Evolutionary conservation across 148 eudicot genomes (phyloP), one percentile per base, ranked within the genome.

Genomic region (Beta vulgaris): DNA sequence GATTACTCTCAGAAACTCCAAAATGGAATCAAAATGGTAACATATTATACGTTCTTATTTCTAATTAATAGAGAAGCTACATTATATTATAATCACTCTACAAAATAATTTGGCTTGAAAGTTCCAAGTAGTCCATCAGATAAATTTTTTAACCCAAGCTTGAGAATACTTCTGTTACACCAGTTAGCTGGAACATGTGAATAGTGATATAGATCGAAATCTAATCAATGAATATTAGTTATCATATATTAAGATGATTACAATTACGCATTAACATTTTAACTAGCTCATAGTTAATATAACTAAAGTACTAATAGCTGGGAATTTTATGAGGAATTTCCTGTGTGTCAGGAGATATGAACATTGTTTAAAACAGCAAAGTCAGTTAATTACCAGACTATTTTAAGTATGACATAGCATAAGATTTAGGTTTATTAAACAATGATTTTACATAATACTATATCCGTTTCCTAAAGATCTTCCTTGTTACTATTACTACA

Each of bases 101-200:
- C 2, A 6, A 34, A 6, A 2, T 31, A 16, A 31, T 31, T 1
- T 0, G 10, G 10, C 19, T 61, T 61, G 66, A 61, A 61, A 61
- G 66, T 61, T 61, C 36, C 66, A 13, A 34, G 68, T 64, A 64
- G 37, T 36, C 46, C 44, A 64, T 32, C 44, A 37, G 12, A 64
- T 9, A 69, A 37, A 28, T 40, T 10, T 7, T 43, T 68, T 21
- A 68, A 43, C 51, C 16, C 59, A 73, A 74, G 57, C 34, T 31
- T 63, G 35, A 73, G 48, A 19, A 74, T 42, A 49, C 55, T 48
- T 63, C 21, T 18, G 43, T 49, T 21, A 71, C 12, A 35, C 13
- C 26, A 28, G 60, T 40, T 48, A 34, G 77, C 77, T 74, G 71
- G 60, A 74, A 49, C 71, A 65, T 63, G 77, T 74, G 77, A 31